phyloP scores from a whole-genome alignment of 129 eudicot species.

The Scalesia atractyloides region DNA sequence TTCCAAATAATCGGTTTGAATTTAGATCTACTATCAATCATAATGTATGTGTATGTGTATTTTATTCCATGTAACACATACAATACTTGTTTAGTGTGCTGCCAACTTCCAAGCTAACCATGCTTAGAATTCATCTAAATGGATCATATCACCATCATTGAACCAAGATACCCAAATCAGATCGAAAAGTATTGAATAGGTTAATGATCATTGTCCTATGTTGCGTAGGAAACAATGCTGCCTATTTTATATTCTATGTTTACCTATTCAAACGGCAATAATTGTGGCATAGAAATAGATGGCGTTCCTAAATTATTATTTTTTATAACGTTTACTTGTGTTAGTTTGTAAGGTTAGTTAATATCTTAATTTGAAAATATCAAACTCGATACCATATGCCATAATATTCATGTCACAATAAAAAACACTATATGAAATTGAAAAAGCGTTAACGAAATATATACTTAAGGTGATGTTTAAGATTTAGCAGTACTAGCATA shows the following conservation, averaged over 20 bases:
- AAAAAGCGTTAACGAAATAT: too few relatives aligned
- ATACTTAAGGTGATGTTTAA: too few relatives aligned
- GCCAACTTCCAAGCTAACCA: not conserved
- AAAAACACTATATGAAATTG: too few relatives aligned
- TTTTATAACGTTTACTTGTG: too few relatives aligned
- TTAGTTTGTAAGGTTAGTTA: too few relatives aligned
- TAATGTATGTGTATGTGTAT: not conserved
- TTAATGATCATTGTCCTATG: not conserved
- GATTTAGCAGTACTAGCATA: too few relatives aligned
- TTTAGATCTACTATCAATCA: too few relatives aligned
- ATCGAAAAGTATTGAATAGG: not conserved
- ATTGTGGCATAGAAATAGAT: not conserved
- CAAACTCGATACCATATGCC: too few relatives aligned
- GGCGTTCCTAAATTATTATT: not conserved
- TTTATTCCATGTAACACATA: not conserved
- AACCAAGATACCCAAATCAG: not conserved
- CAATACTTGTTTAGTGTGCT: not conserved
- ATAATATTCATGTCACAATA: too few relatives aligned
- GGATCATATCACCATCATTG: not conserved
- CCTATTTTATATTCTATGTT: not conserved
- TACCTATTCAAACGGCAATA: not conserved
- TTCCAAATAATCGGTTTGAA: too few relatives aligned
- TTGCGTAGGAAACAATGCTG: not conserved
- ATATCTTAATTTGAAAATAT: too few relatives aligned
- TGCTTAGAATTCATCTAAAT: not conserved